A percentile compares a stretch with the other conserved stretches of the same genome.
phyloP scores from a whole-genome alignment of 1,139 yeast genomes.

The Pichia terricola region DNA sequence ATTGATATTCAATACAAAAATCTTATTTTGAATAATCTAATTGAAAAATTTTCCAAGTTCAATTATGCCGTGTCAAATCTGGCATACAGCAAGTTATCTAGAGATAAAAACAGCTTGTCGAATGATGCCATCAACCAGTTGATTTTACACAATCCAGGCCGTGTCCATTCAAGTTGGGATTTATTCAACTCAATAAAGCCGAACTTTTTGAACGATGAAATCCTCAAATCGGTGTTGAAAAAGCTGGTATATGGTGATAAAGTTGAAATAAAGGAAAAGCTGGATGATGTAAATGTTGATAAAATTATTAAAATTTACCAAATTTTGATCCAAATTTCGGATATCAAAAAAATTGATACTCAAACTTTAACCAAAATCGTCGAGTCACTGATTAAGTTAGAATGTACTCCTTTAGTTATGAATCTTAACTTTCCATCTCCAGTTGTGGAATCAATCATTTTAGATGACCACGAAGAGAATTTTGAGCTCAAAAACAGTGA shows the following conservation, averaged over 20 bases:
- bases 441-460: conserved; percentile 7
- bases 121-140: conserved; percentile 14
- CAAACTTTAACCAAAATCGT: conserved; percentile 1
- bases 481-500: conserved; percentile 14
- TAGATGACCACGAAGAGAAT: neutral
- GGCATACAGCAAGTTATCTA: conserved; percentile 12
- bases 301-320: conserved; percentile 12
- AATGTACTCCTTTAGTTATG: conserved; percentile 12
- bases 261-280: conserved; percentile 17
- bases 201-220: conserved; percentile 7
- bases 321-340: conserved; percentile 10
- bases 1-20: conserved; percentile 8
- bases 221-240: conserved; percentile 14
- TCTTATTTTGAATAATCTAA: conserved; percentile 12
- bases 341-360: conserved; percentile 11
- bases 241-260: conserved; percentile 23
- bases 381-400: conserved; percentile 10
- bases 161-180: conserved; percentile 26
- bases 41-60: conserved; percentile 17
- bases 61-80: conserved; percentile 20
- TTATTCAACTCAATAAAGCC: conserved; percentile 14
- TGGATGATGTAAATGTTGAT: conserved; percentile 10
- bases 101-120: conserved; percentile 6
- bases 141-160: conserved; percentile 25
- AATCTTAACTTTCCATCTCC: conserved; percentile 10